Conservation (phyloP, 805 yeast genomes). For the Ogataea paradorogensis region DNA sequence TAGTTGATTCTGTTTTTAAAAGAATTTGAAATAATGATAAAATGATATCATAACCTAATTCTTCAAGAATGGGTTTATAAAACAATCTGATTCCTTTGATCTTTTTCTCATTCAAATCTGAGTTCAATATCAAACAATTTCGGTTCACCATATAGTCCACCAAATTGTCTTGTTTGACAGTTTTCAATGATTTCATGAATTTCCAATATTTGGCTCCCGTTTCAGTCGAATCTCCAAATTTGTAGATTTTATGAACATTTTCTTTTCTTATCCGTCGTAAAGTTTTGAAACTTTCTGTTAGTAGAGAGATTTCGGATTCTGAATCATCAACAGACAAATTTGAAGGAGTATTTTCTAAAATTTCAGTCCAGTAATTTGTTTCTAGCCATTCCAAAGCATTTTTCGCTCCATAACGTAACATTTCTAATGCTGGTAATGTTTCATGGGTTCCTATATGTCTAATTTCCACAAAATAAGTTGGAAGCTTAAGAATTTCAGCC, state of each 20-base stretch:
- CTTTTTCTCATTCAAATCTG: conserved; percentile 25
- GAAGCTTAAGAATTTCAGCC: conserved; percentile 67
- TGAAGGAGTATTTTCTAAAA: conserved; percentile 20
- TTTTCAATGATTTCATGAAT: conserved; percentile 29
- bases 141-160: conserved; percentile 29
- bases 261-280: conserved; percentile 51
- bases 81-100: conserved; percentile 28
- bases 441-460: conserved; percentile 94
- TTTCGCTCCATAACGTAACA: conserved; percentile 57
- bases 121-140: conserved; percentile 34
- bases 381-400: conserved; percentile 75
- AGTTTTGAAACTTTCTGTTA: conserved; percentile 40
- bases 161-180: conserved; percentile 17
- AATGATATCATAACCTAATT: conserved; percentile 18
- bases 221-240: conserved; percentile 43
- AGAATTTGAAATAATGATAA: conserved; percentile 18
- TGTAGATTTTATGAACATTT: conserved; percentile 38
- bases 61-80: conserved; percentile 30
- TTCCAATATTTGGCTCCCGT: conserved; percentile 43
- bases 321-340: conserved; percentile 25
- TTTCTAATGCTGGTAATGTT: conserved; percentile 63
- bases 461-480: conserved; percentile 81
- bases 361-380: conserved; percentile 65
- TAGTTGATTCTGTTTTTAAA: conserved; percentile 8
- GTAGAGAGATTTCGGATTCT: conserved; percentile 5